These are phyloP conservation scores for Coffea humblotiana DNA, from an alignment of 305 asterid genomes.

Conservation along the genomic window DNA sequence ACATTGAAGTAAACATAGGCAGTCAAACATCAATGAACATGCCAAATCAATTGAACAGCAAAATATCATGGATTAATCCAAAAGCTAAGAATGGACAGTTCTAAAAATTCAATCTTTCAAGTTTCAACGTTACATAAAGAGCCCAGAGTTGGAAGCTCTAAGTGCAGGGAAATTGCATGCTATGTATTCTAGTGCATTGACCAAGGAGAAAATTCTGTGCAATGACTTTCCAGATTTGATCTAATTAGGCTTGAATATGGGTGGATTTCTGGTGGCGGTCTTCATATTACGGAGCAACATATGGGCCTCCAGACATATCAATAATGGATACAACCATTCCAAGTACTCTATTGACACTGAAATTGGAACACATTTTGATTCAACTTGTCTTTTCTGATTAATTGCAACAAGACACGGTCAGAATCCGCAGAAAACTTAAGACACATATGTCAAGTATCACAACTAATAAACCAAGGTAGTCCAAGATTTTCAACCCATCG, in stretches of 20 bases:
- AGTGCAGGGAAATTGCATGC: neutral
- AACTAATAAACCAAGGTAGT: neutral
- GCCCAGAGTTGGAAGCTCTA: neutral
- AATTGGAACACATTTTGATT: neutral
- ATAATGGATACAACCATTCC: neutral
- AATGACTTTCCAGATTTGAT: neutral
- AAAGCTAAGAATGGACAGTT: neutral
- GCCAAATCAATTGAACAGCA: neutral
- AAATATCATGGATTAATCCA: neutral
- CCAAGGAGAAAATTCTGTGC: neutral
- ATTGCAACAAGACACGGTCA: neutral
- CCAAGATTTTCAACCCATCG: neutral
- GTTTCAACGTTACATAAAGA: neutral
- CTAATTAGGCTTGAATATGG: no score
- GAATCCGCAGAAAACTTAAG: neutral
- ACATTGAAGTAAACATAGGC: neutral
- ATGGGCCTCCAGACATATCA: no score
- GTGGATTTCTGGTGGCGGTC: neutral
- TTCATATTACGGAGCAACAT: neutral
- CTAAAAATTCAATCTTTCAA: neutral
- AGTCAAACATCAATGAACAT: neutral
- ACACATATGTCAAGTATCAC: neutral
- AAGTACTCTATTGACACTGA: neutral
- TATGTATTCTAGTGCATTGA: neutral
- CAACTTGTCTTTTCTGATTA: neutral